phyloP scores from a whole-genome alignment of 306 rosid species.

The Pterocarpus macrocarpus region DNA sequence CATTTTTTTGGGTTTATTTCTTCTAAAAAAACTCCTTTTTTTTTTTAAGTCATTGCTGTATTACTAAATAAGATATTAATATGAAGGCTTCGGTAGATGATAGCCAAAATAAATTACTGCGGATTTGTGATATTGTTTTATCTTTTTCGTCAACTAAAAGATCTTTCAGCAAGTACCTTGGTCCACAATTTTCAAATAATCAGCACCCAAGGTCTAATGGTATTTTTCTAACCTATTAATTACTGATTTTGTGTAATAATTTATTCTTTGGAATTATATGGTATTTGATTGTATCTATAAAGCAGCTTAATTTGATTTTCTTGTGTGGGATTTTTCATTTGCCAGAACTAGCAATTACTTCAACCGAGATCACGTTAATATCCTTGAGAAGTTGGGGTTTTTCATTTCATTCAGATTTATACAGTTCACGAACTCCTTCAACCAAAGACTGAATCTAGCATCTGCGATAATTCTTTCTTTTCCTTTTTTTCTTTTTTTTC shows the following conservation, averaged over 20 bases:
- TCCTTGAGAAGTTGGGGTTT: no score
- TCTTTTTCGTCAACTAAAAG: not conserved
- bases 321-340: no score
- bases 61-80: constrained; percentile 18
- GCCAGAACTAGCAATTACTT: no score
- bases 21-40: not conserved
- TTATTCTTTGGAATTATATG: not conserved
- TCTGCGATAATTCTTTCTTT: no score
- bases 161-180: not conserved
- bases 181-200: not conserved
- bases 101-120: not conserved
- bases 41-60: not conserved
- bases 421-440: no score
- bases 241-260: no score
- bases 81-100: constrained; percentile 1
- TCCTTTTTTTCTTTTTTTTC: no score
- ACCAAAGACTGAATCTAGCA: no score
- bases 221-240: not conserved
- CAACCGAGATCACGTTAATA: no score
- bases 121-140: not conserved
- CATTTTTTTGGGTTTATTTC: not conserved
- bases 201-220: not conserved
- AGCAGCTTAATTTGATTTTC: not conserved
- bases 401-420: no score
- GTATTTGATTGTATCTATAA: not conserved